These are phyloP conservation scores for Myochromella boudieri DNA, from an alignment of 768 basidiomycete species.

Conservation along the genomic window DNA sequence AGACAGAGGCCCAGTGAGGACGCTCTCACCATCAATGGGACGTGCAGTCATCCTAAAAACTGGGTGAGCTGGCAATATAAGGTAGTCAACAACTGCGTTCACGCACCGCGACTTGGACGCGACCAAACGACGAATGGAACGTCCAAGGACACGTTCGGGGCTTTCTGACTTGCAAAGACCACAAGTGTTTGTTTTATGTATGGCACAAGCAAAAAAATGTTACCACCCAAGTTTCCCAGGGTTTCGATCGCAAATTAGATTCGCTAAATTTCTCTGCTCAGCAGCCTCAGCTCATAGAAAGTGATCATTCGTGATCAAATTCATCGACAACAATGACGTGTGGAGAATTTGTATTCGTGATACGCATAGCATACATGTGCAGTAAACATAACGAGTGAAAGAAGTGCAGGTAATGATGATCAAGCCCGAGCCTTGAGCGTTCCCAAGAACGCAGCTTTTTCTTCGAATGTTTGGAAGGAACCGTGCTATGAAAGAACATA, in stretches of 20 bases:
- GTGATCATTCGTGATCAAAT: no score
- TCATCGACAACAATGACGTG: conserved; percentile 3
- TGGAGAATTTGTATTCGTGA: conserved; percentile 15
- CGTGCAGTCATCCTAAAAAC: conserved; percentile 68
- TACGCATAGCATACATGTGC: conserved; percentile 38
- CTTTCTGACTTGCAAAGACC: background rate
- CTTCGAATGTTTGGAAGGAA: conserved; percentile 94
- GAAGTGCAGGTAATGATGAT: conserved; percentile 38
- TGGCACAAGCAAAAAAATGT: conserved; percentile 6
- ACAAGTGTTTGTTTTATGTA: background rate
- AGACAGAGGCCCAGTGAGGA: conserved; percentile 71
- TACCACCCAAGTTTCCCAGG: conserved; percentile 12
- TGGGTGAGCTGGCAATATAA: background rate
- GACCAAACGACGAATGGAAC: conserved; percentile 27
- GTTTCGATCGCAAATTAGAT: conserved; percentile 13
- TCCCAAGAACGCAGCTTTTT: conserved; percentile 94
- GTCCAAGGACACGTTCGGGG: conserved; percentile 32
- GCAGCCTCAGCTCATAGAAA: background rate
- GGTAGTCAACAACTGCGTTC: background rate
- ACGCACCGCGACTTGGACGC: conserved; percentile 47
- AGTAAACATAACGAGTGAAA: conserved; percentile 34
- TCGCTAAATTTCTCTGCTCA: background rate
- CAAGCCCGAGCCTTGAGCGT: conserved; percentile 83
- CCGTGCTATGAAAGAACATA: conserved; percentile 63
- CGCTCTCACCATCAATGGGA: conserved; percentile 81